These are phyloP conservation scores for Poronia punctata DNA, from an alignment of 495 filamentous ascomycete species.

Conservation along the genomic window DNA sequence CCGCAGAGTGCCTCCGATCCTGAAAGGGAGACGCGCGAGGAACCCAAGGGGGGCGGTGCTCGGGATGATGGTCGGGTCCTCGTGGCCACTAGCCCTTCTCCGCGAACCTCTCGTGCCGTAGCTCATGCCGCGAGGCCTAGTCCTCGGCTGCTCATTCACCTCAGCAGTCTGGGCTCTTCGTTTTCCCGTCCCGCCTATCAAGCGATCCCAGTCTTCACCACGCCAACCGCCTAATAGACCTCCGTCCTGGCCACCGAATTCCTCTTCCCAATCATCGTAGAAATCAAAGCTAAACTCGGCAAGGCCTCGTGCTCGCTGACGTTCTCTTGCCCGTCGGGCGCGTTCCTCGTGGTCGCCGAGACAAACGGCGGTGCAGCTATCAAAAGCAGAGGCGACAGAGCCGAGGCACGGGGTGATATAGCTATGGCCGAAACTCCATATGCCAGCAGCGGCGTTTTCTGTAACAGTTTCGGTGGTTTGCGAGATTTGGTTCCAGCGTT, in stretches of 20 bases:
- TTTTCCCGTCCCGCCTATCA: conserved; percentile 69
- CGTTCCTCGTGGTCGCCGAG: conserved; percentile 69
- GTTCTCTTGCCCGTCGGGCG: conserved; percentile 54
- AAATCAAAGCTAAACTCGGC: conserved; percentile 90
- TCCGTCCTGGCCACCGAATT: conserved; percentile 52
- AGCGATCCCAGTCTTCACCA: conserved; percentile 79
- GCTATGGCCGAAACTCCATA: conserved; percentile 79
- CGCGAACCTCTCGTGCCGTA: conserved; percentile 66
- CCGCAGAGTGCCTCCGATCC: conserved; percentile 70
- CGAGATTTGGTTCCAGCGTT: conserved; percentile 87
- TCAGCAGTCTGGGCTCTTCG: conserved; percentile 33
- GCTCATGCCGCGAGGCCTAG: conserved; percentile 73
- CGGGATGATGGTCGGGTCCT: conserved; percentile 87
- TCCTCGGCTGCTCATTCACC: conserved; percentile 56
- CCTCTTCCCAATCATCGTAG: conserved; percentile 96
- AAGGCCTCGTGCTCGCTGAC: conserved; percentile 50
- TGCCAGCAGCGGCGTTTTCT: conserved; percentile 77
- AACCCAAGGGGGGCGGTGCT: conserved; percentile 83
- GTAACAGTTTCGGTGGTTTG: conserved; percentile 90
- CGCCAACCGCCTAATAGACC: conserved; percentile 61
- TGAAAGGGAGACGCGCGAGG: conserved; percentile 74
- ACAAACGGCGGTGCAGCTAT: conserved; percentile 64
- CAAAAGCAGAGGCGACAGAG: conserved; percentile 56
- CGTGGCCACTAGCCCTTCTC: conserved; percentile 60
- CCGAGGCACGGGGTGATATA: conserved; percentile 79